phyloP scores from a whole-genome alignment of 225 moss, liverwort and hornwort genomes.

The Rhytidiadelphus loreus region DNA sequence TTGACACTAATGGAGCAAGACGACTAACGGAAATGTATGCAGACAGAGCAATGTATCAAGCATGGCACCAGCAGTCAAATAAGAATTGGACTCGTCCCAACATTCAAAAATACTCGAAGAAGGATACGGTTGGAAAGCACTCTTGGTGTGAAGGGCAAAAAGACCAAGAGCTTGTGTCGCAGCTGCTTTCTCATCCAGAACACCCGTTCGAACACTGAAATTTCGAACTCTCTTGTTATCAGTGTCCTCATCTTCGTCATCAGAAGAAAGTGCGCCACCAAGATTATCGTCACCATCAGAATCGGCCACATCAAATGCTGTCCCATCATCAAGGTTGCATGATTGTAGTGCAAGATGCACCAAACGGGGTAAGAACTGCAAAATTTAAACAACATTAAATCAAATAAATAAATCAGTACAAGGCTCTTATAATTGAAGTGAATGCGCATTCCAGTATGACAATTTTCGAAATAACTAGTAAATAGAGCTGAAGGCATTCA shows the following conservation, averaged over 20 bases:
- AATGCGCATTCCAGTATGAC: not conserved
- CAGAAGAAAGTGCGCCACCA: constrained; percentile 67
- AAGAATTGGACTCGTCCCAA: not conserved
- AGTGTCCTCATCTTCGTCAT: constrained; percentile 69
- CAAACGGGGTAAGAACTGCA: constrained; percentile 88
- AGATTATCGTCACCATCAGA: constrained; percentile 73
- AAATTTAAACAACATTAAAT: not conserved
- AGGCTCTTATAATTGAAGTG: not conserved
- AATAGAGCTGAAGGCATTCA: not conserved
- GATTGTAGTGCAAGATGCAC: constrained; percentile 88
- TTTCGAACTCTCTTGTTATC: constrained; percentile 77
- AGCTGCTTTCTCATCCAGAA: constrained; percentile 96
- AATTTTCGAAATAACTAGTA: not conserved
- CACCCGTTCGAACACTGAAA: constrained; percentile 96
- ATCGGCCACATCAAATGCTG: constrained; percentile 74
- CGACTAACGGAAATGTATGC: not conserved
- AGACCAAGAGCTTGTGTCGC: constrained; percentile 96
- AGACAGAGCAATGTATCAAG: not conserved
- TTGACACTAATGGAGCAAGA: not conserved
- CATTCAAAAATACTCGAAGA: not conserved
- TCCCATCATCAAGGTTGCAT: constrained; percentile 98
- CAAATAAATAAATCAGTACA: not conserved
- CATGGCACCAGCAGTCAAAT: not conserved
- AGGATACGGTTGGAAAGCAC: constrained; percentile 87
- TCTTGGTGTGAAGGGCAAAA: constrained; percentile 88